Evolutionary conservation across 2,329 filamentous ascomycete genomes (phyloP), one percentile per base, ranked within the genome.

Genomic region (Alternaria sp.): DNA sequence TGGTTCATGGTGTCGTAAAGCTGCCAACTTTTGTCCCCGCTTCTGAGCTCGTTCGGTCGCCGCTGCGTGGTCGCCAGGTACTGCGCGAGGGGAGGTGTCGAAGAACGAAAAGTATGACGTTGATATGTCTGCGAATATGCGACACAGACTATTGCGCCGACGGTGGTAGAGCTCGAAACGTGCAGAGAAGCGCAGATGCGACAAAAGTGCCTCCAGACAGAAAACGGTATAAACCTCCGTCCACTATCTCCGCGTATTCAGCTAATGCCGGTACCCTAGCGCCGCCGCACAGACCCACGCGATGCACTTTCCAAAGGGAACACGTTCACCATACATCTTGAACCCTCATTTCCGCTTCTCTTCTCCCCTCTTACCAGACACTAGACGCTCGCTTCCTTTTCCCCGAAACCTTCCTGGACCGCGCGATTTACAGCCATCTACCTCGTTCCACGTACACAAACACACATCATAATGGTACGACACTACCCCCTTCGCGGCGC

Each of bases 201-300:
- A 55, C n/a, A 59, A 47, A 59, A 15, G 60, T 59, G 28, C 28
- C 23, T 30, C 33, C 49, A 12, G 20, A 53, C 49, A 21, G 30
- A 37, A 53, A 53, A 53, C 49, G 49, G 49, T 65, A 64, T 59
- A 67, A 63, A 63, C 54, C 54, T 46, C 53, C 23, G 33, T 46
- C 15, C 53, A 41, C 54, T 41, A 66, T 53, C 69, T 71, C 69
- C 69, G 69, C 69, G 70, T 14, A 55, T 45, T n/a, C 33, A 21
- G 18, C 43, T 49, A 28, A 50, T 41, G 37, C 41, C 56, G n/a
- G 26, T 55, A 33, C 58, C 44, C 61, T 56, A 33, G 43, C 44
- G 14, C 20, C 21, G 18, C 30, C 26, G 45, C 55, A 41, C 45
- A 46, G 61, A 69, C 53, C 69, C 67, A 68, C 71, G 68, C 71